These are phyloP conservation scores for Voacanga thouarsii DNA, from an alignment of 257 asterid species.

Conservation along the genomic window DNA sequence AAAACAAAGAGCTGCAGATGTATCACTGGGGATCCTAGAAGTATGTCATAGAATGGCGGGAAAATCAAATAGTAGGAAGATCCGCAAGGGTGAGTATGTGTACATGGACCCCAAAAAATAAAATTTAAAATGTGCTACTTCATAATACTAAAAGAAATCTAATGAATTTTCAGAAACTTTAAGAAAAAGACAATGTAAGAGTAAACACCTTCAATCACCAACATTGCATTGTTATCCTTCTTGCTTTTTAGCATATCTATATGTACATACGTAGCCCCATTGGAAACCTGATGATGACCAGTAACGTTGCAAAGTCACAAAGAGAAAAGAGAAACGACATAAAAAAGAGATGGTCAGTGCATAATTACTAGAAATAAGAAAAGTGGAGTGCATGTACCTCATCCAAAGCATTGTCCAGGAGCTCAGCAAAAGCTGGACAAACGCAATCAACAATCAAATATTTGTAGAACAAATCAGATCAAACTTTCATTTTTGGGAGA, in stretches of 20 bases:
- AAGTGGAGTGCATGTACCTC: slow-evolving; percentile 41
- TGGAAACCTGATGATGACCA: slow-evolving; percentile 31
- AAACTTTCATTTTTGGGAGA: not conserved
- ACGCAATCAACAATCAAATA: not conserved
- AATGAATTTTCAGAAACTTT: not conserved
- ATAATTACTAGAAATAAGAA: not conserved
- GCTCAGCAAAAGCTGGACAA: slow-evolving; percentile 75
- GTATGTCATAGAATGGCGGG: not conserved
- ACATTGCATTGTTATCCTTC: slow-evolving; percentile 48
- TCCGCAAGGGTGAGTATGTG: not conserved
- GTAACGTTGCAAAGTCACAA: not conserved
- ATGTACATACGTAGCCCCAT: slow-evolving; percentile 67
- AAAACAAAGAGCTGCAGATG: not conserved
- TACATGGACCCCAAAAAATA: not conserved
- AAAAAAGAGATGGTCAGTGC: not conserved
- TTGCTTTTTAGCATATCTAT: slow-evolving; percentile 52
- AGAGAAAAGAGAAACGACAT: not conserved
- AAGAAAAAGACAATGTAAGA: not conserved
- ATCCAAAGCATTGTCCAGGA: slow-evolving; percentile 77
- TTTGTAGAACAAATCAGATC: not conserved
- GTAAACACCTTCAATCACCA: slow-evolving; percentile 59
- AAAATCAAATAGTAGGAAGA: not conserved
- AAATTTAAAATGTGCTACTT: not conserved
- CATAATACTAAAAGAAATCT: not conserved
- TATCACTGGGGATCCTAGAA: not conserved